phyloP scores from a whole-genome alignment of 2,329 filamentous ascomycete species.

The Botryotinia calthae region DNA sequence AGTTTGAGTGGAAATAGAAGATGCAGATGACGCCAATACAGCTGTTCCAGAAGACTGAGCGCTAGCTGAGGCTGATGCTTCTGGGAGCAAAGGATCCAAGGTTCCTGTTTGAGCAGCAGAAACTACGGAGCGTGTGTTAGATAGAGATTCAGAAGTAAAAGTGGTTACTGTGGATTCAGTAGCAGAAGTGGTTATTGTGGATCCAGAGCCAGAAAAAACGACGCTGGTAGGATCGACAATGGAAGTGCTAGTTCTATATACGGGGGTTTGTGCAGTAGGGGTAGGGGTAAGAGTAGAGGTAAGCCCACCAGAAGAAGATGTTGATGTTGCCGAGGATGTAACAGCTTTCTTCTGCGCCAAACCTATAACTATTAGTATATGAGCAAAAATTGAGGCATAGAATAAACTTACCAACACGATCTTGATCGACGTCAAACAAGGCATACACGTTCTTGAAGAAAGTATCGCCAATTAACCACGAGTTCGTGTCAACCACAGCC shows the following conservation, averaged over 20 bases:
- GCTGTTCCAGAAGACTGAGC: conserved; percentile 11
- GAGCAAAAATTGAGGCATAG: not conserved
- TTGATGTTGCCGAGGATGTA: conserved; percentile 7
- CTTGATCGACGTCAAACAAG: conserved; percentile 74
- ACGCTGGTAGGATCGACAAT: not conserved
- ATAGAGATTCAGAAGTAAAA: not conserved
- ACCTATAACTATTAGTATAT: conserved; percentile 12
- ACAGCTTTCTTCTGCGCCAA: conserved; percentile 14
- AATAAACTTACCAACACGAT: conserved; percentile 55
- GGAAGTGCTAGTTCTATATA: conserved; percentile 2
- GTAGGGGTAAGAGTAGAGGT: conserved; percentile 9
- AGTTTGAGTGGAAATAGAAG: not conserved
- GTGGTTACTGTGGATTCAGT: conserved; percentile 4
- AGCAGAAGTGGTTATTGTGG: conserved; percentile 7
- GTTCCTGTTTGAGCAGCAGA: conserved; percentile 12
- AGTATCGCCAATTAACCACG: conserved; percentile 80
- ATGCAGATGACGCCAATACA: not conserved
- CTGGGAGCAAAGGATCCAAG: not conserved
- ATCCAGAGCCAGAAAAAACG: not conserved
- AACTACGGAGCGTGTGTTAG: conserved; percentile 5
- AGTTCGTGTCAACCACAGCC: conserved; percentile 54
- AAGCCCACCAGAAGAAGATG: conserved; percentile 23
- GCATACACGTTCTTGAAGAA: conserved; percentile 90
- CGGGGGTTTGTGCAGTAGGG: not conserved
- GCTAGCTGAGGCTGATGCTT: not conserved